phyloP scores from a whole-genome alignment of 2,329 filamentous ascomycete species.

The Aspergillus piperis region DNA sequence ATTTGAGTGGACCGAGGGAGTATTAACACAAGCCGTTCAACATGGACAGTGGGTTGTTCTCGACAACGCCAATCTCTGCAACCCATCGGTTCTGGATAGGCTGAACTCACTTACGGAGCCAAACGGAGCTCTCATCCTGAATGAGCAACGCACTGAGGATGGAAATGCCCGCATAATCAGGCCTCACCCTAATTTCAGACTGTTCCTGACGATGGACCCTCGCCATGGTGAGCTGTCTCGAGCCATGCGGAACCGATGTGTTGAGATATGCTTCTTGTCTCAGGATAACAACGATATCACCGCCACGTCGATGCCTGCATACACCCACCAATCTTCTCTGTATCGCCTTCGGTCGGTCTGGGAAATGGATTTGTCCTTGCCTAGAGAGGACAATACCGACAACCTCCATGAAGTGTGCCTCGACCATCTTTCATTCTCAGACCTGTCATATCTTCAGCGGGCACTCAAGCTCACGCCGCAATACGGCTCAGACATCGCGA shows the following conservation, averaged over 20 bases:
- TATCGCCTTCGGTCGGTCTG: conserved; percentile 43
- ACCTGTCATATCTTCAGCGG: conserved; percentile 36
- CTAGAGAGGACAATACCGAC: conserved; percentile 17
- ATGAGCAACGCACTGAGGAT: conserved; percentile 83
- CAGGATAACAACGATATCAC: conserved; percentile 30
- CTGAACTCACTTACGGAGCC: conserved; percentile 93
- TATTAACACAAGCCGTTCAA: conserved; percentile 83
- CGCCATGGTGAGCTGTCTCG: conserved; percentile 89
- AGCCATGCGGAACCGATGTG: conserved; percentile 92
- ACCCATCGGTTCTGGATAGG: conserved; percentile 87
- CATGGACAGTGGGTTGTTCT: conserved; percentile 89
- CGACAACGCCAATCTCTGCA: conserved; percentile 97
- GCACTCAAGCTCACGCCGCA: conserved; percentile 28
- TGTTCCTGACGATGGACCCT: conserved; percentile 93
- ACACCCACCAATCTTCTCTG: conserved; percentile 41
- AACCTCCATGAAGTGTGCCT: conserved; percentile 33
- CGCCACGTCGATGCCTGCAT: conserved; percentile 31
- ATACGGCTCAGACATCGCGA: conserved; percentile 13
- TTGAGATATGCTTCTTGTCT: conserved; percentile 77
- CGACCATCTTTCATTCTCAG: conserved; percentile 40
- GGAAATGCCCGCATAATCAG: conserved; percentile 77
- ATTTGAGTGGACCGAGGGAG: conserved; percentile 95
- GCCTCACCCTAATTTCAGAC: conserved; percentile 83
- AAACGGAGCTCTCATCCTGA: conserved; percentile 82
- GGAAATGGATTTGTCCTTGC: conserved; percentile 20